These are phyloP conservation scores for Teratosphaeria viscida DNA, from an alignment of 2,329 filamentous ascomycete species.

Conservation along the genomic window DNA sequence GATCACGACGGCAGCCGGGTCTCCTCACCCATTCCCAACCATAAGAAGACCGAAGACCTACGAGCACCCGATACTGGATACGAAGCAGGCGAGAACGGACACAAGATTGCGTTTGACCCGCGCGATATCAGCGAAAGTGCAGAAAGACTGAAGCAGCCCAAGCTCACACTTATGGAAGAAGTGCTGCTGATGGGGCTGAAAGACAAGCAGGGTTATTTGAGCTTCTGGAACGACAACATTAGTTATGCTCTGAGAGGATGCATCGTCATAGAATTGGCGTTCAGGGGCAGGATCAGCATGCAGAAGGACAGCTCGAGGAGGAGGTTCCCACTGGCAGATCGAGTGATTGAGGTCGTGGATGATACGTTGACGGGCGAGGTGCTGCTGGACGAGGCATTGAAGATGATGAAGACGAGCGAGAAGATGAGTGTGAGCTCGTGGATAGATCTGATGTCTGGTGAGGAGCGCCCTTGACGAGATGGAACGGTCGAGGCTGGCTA, in stretches of 20 bases:
- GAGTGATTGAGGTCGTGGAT: conserved; percentile 93
- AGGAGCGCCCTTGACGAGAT: conserved; percentile 15
- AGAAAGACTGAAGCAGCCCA: conserved; percentile 94
- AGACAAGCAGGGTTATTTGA: conserved; percentile 98
- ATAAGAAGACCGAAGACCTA: conserved; percentile 43
- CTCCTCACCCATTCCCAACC: conserved; percentile 53
- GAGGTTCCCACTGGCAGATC: conserved; percentile 84
- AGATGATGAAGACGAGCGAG: conserved; percentile 99
- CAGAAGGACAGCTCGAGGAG: conserved; percentile 88
- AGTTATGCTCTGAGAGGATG: conserved; percentile 95
- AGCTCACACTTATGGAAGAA: conserved; percentile 98
- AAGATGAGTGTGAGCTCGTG: conserved; percentile 99
- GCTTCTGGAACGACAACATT: conserved; percentile 99
- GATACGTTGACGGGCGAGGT: conserved; percentile 95
- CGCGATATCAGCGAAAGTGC: conserved; percentile 94
- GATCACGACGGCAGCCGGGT: conserved; percentile 56
- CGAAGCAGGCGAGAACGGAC: conserved; percentile 81
- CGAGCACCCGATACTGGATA: conserved; percentile 68
- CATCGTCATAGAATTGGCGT: conserved; percentile 95
- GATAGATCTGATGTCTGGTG: conserved; percentile 99
- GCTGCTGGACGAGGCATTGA: conserved; percentile 89
- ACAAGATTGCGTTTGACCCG: conserved; percentile 97
- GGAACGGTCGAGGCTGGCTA: background rate
- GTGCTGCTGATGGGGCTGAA: conserved; percentile 89
- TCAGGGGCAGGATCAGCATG: conserved; percentile 95